Base-by-base conservation (phyloP, 2,329 filamentous ascomycete genomes). In the Macrophomina tecta region DNA sequence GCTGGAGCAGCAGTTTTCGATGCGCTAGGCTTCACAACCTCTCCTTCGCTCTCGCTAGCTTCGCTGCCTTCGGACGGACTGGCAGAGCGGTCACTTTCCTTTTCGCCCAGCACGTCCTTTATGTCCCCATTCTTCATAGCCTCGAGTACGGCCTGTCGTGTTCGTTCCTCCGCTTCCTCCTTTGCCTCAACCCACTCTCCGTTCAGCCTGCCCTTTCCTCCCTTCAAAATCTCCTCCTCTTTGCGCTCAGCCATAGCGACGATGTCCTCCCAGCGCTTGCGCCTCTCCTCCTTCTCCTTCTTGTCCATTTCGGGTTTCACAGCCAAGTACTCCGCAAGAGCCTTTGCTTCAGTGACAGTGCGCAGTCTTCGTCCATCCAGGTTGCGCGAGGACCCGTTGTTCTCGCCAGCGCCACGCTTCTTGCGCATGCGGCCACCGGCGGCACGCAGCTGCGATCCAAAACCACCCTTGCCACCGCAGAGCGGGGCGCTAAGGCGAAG, bases 251-350 rank as follows among this genome's bases (percentile, higher is more conserved):
- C 90, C 68, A 90, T 85, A 58, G 94, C 91, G 12, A 98, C 90
- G 65, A 98, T 91, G 74, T 94, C 87, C 77, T 97, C 90, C 93
- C 93, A 97, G 56, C 94, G 84, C 78, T 91, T 89, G 53, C 91
- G 86, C 56, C 93, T 87, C 79, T 91, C 90, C 76, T 97, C 94
- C 74, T 93, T 94, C 77, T 98, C 93, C 76, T 92, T 92, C 79
- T 90, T 89, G 70, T 97, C 95, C 94, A 99, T 97, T 69, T 97
- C 94, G 0, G 96, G 95, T 77, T 98, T 97, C 71, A 97, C 91
- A 2, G 94, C 93, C 1, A 98, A 86, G 74, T 97, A 98, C 77
- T 98, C 94, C 0, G 96, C 95, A 23, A 99, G 84, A 1, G 93
- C 92, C 79, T 99, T 99, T 40, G 95, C 95, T 77, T 99, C 95